Evolutionary conservation across 208 protist species (phyloP), one percentile per base, ranked within the genome.

Genomic region (Acanthamoeba lenticulata): DNA sequence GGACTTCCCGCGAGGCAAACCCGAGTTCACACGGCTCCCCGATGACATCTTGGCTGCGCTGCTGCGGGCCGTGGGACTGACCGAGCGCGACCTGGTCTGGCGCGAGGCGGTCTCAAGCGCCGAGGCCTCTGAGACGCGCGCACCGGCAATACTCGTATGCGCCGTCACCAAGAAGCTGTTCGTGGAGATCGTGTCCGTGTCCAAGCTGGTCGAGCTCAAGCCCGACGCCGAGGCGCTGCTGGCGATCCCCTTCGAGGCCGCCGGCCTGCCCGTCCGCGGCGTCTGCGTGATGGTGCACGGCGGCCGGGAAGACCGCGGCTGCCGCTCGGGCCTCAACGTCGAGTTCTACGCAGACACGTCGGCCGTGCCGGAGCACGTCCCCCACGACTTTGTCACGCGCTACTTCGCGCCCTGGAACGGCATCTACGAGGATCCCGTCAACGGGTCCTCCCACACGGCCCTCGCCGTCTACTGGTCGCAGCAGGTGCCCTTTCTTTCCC

Each of bases 351-450:
- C 34, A 11, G 42, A 49, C 72, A 83, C 42, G 34, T 42, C 72
- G 34, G 5, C 7, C 72, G 34, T 83, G 34, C 72, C 72, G 19
- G n/a, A 15, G 9, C n/a, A 49, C 38, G 72, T 52, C 24, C 72
- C 38, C 42, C 47, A 77, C 38, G 90, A 94, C 83, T 94, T 85
- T 86, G 38, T 62, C 6, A 88, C 40, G 11, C 79, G 91, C 29
- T 94, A 94, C 62, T 94, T 94, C 62, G 11, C 91, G 40, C 91
- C 91, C 27, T 94, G 91, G 91, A 94, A 88, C 42, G 91, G 91
- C 57, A 94, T 94, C 47, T 44, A 85, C 21, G 91, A 94, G 85
- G 91, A 94, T 88, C 91, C 91, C 49, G 91, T 94, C 34, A 94
- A 81, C 42, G 67, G 69, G n/a, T 55, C 44, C 15, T 62, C 40